These are phyloP conservation scores for Rhizomucor pusillus DNA, from an alignment of 371 early-diverging fungal genomes.

Conservation along the genomic window DNA sequence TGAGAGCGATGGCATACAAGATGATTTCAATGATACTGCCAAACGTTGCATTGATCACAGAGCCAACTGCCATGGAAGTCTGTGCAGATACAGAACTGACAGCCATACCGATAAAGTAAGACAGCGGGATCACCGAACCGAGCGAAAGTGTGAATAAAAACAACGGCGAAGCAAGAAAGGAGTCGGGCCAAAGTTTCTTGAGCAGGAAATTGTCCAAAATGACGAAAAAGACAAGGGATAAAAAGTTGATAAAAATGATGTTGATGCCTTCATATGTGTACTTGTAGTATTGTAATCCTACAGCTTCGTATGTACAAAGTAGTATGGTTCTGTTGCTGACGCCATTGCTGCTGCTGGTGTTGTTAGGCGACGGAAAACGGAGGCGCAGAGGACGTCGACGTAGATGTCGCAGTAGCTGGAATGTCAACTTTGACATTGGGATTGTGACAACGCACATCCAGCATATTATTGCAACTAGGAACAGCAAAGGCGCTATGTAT, in stretches of 20 bases:
- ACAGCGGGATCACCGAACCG: conserved; percentile 84
- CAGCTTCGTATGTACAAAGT: conserved; percentile 76
- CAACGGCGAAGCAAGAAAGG: conserved; percentile 58
- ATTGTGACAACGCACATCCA: conserved; percentile 87
- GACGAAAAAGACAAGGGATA: conserved; percentile 76
- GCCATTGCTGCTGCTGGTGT: conserved; percentile 40
- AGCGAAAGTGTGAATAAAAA: conserved; percentile 79
- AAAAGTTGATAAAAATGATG: conserved; percentile 92
- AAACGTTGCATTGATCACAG: conserved; percentile 96
- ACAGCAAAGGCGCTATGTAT: conserved; percentile 70
- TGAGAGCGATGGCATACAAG: conserved; percentile 85
- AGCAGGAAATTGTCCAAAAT: conserved; percentile 82
- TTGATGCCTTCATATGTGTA: conserved; percentile 96
- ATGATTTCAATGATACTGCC: conserved; percentile 96
- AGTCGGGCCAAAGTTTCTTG: conserved; percentile 46
- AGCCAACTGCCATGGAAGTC: conserved; percentile 88
- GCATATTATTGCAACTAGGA: conserved; percentile 71
- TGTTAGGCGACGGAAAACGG: conserved; percentile 62
- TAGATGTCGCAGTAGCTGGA: conserved; percentile 70
- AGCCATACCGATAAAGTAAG: conserved; percentile 96
- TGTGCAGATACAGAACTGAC: conserved; percentile 95
- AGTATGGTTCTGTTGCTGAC: conserved; percentile 52
- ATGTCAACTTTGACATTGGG: conserved; percentile 92
- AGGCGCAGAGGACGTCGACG: conserved; percentile 78
- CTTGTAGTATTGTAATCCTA: conserved; percentile 85